A percentile compares a stretch with the other conserved stretches of the same genome.
phyloP scores from a whole-genome alignment of 805 yeast species.

The Monosporozyma unispora region DNA sequence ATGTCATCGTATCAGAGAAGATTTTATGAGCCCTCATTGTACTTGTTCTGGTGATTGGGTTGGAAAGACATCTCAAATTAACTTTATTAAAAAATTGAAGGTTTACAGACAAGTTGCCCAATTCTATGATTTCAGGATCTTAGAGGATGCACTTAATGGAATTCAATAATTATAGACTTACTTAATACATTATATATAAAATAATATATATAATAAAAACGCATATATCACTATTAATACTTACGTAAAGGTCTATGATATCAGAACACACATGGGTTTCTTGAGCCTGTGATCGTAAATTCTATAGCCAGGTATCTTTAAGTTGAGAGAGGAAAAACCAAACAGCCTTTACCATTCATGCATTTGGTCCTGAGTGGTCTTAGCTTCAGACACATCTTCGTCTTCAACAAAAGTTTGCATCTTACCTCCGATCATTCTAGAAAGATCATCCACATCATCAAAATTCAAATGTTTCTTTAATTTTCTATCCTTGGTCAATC shows the following conservation, averaged over 20 bases:
- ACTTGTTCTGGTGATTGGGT: conserved; percentile 84
- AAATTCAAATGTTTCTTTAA: conserved; percentile 20
- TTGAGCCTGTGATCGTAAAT: too few species aligned
- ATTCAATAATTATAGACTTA: not conserved
- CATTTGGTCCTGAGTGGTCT: conserved; percentile 15
- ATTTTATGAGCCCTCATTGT: conserved; percentile 66
- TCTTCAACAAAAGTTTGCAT: conserved; percentile 26
- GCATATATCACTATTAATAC: too few species aligned
- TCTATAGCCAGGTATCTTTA: too few species aligned
- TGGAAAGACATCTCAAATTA: conserved; percentile 41
- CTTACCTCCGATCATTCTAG: conserved; percentile 26
- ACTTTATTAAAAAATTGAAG: conserved; percentile 37
- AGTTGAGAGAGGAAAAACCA: not conserved
- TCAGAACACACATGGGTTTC: too few species aligned
- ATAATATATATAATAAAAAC: not conserved
- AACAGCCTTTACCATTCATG: conserved; percentile 20
- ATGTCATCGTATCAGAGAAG: conserved; percentile 59
- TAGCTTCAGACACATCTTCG: conserved; percentile 11
- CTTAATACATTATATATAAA: not conserved
- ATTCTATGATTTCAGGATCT: conserved; percentile 50
- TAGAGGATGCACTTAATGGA: conserved; percentile 21
- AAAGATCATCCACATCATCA: conserved; percentile 30
- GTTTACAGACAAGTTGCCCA: conserved; percentile 52
- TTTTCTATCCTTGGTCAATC: conserved; percentile 8
- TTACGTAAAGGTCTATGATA: too few species aligned